phyloP scores from a whole-genome alignment of 1,139 yeast genomes.

The Taphrina confusa region DNA sequence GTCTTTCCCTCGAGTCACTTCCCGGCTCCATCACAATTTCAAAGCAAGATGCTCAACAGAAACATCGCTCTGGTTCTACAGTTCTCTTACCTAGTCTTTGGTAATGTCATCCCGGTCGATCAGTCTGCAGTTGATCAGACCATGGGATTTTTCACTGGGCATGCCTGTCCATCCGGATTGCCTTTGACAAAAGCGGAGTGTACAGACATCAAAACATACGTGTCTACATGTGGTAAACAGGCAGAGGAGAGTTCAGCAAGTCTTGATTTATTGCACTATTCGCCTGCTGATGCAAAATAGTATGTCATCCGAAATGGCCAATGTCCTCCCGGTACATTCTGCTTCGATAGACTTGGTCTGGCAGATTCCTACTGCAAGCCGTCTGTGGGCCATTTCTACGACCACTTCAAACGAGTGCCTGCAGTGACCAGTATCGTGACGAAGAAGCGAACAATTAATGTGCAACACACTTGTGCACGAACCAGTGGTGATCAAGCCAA shows the following conservation, averaged over 20 bases:
- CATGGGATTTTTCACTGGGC: not conserved
- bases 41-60: too few species aligned
- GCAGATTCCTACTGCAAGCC: not conserved
- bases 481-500: not conserved
- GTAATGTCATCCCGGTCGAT: too few species aligned
- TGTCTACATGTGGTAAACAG: not conserved
- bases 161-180: not conserved
- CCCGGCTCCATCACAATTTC: too few species aligned
- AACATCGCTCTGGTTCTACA: too few species aligned
- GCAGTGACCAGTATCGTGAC: not conserved
- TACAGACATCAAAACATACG: not conserved
- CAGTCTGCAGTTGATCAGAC: too few species aligned
- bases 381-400: not conserved
- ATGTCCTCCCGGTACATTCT: constrained; percentile 1
- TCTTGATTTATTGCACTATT: too few species aligned
- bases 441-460: not conserved
- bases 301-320: too few species aligned
- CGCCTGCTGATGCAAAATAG: too few species aligned
- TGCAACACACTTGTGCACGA: constrained; percentile 5
- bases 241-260: too few species aligned
- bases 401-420: not conserved
- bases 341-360: not conserved
- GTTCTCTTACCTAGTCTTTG: too few species aligned
- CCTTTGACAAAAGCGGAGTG: not conserved
- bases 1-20: too few species aligned